Conservation (phyloP, 2,329 filamentous ascomycete species). For the Colletotrichum acutatum region DNA sequence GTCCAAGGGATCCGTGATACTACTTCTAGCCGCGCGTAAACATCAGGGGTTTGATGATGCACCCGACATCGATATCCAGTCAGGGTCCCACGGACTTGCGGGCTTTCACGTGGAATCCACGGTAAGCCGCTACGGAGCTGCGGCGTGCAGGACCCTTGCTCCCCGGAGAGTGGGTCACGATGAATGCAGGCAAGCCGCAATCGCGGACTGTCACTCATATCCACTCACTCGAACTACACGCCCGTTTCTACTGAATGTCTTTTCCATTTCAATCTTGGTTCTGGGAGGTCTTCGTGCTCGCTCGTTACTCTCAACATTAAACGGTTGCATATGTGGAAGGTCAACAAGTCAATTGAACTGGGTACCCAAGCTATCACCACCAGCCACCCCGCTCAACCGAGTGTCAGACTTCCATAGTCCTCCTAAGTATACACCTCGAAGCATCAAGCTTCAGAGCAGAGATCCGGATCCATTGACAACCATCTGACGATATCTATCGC, state of each 20-base stretch:
- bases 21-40: no score
- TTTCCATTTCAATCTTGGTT: no score
- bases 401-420: background rate
- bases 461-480: slow-evolving; percentile 38
- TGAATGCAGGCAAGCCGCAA: slow-evolving; percentile 9
- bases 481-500: slow-evolving; percentile 54
- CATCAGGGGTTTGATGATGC: no score
- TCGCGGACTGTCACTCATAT: background rate
- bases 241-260: no score
- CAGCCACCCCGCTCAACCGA: background rate
- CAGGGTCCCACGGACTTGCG: background rate
- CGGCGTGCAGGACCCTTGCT: slow-evolving; percentile 1
- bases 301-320: background rate
- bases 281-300: background rate
- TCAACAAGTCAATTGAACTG: slow-evolving; percentile 20
- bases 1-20: no score
- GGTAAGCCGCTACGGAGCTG: background rate
- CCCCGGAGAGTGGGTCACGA: slow-evolving; percentile 23
- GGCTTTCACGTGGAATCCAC: background rate
- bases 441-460: slow-evolving; percentile 31
- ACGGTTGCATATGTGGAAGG: background rate
- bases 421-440: slow-evolving; percentile 19
- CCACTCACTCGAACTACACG: background rate
- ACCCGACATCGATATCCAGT: no score
- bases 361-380: slow-evolving; percentile 17